A percentile compares a stretch with the other conserved stretches of the same genome.
Conservation (phyloP, 108 stramenopile species). For the Nitzschia sp. region DNA sequence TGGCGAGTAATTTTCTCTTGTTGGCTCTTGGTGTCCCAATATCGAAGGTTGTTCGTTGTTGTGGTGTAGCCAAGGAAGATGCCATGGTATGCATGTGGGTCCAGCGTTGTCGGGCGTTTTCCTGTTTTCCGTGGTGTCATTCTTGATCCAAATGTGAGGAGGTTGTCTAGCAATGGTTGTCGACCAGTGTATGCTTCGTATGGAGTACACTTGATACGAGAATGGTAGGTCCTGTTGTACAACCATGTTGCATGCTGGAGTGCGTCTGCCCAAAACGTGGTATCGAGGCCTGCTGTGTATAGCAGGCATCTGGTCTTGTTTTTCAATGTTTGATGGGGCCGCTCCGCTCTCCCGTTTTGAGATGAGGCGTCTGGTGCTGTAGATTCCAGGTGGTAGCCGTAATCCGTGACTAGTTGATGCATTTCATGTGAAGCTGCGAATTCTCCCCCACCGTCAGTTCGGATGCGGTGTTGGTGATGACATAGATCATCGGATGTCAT, state of each 20-base stretch:
- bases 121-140: slow-evolving; percentile 19
- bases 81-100: neutral
- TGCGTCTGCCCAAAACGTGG: slow-evolving; percentile 19
- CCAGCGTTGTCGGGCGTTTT: slow-evolving; percentile 2
- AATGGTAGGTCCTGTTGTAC: slow-evolving; percentile 14
- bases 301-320: slow-evolving; percentile 13
- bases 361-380: slow-evolving; percentile 11
- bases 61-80: slow-evolving; percentile 12
- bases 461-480: neutral
- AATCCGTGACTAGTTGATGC: neutral
- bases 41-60: slow-evolving; percentile 11
- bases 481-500: neutral
- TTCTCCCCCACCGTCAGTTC: slow-evolving; percentile 13
- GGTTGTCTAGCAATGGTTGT: neutral
- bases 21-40: slow-evolving; percentile 3
- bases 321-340: slow-evolving; percentile 8
- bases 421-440: neutral
- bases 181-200: neutral
- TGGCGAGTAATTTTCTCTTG: neutral
- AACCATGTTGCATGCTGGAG: slow-evolving; percentile 17
- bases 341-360: slow-evolving; percentile 19
- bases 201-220: neutral
- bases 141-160: slow-evolving; percentile 6
- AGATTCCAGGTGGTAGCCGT: slow-evolving; percentile 3
- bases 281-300: slow-evolving; percentile 8